A percentile compares a stretch with the other conserved stretches of the same genome.
Conservation (phyloP, 305 asterid genomes). For the Fraxinus dipetala region DNA sequence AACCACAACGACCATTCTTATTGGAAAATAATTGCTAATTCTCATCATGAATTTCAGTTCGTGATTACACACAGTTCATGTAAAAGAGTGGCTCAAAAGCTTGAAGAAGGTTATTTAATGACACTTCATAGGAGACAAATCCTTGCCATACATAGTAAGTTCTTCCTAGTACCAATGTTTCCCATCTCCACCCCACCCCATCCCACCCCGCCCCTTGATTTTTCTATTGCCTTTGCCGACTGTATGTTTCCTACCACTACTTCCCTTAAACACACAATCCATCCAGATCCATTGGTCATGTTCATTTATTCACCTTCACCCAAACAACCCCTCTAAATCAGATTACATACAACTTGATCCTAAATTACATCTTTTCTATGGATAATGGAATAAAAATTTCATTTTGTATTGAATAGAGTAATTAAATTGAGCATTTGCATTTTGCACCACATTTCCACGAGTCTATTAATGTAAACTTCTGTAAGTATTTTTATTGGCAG, state of each 20-base stretch:
- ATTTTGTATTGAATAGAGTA: neutral
- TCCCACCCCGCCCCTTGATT: neutral
- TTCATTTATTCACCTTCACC: neutral
- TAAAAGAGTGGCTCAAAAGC: neutral
- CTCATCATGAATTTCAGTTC: conserved; percentile 7
- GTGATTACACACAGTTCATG: neutral
- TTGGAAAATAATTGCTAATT: neutral
- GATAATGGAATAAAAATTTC: neutral
- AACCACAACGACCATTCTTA: neutral
- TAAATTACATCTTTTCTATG: neutral
- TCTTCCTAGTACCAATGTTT: neutral
- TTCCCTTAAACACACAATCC: neutral
- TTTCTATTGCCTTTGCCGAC: neutral
- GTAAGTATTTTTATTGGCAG: neutral
- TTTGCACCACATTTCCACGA: neutral
- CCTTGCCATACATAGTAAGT: neutral
- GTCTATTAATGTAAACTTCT: neutral
- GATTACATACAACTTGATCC: neutral
- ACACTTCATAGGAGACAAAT: neutral
- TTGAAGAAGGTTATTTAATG: neutral
- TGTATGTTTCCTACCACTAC: neutral
- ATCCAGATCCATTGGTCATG: neutral
- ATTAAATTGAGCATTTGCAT: neutral
- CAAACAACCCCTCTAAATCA: neutral
- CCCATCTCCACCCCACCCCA: conserved; percentile 1